These are phyloP conservation scores for Lentinula sp. DNA, from an alignment of 768 basidiomycete genomes.

Conservation along the genomic window DNA sequence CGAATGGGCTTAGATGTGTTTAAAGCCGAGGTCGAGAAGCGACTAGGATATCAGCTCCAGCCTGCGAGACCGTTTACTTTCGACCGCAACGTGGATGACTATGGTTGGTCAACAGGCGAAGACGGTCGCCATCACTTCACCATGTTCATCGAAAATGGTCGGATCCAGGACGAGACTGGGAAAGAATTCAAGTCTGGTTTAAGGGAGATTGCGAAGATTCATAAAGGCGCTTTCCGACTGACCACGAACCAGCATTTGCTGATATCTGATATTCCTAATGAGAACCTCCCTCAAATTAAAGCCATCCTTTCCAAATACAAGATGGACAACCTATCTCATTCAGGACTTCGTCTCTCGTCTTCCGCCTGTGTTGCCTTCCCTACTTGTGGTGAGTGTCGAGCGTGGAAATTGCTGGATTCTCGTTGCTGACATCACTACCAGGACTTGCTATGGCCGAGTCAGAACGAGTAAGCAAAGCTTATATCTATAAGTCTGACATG, in stretches of 20 bases:
- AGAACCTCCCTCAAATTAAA: conserved; percentile 76
- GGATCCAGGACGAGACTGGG: conserved; percentile 90
- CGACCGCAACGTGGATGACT: conserved; percentile 88
- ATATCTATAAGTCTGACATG: not conserved
- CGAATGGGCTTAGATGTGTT: conserved; percentile 87
- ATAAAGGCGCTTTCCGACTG: conserved; percentile 90
- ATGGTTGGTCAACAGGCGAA: conserved; percentile 85
- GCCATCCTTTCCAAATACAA: conserved; percentile 75
- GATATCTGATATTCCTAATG: conserved; percentile 73
- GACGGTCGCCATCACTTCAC: conserved; percentile 91
- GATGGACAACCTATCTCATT: conserved; percentile 79
- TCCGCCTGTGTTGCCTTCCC: conserved; percentile 98
- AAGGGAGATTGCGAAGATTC: conserved; percentile 86
- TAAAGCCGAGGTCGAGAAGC: conserved; percentile 85
- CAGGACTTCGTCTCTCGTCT: conserved; percentile 77
- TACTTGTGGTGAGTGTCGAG: conserved; percentile 64
- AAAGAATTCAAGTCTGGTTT: conserved; percentile 90
- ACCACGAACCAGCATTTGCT: conserved; percentile 95
- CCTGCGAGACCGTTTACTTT: conserved; percentile 78
- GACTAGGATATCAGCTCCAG: conserved; percentile 70
- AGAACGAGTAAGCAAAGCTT: conserved; percentile 36
- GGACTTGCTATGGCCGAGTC: conserved; percentile 47
- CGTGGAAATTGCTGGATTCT: not conserved
- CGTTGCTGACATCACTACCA: conserved; percentile 6
- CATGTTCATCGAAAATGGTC: conserved; percentile 95